Percentiles rank a stretch among this genome's conserved stretches.
phyloP scores from a whole-genome alignment of 176 grass and related monocot genomes.

The Echinochloa phyllopogon region DNA sequence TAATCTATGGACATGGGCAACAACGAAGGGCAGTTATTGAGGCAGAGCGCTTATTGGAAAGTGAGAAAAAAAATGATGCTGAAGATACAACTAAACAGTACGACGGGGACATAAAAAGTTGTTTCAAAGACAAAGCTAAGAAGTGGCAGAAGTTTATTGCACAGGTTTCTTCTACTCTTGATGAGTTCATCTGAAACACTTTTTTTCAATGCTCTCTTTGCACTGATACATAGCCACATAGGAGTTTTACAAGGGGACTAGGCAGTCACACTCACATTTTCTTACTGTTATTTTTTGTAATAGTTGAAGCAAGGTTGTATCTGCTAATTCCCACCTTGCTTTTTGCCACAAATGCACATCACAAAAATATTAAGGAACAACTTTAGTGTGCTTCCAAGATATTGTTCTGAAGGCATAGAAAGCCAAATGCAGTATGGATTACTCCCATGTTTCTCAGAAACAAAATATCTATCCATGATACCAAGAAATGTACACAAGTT shows the following conservation, averaged over 20 bases:
- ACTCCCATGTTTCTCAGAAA: constrained; percentile 31
- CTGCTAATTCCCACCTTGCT: constrained; percentile 24
- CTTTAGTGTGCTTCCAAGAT: constrained; percentile 9
- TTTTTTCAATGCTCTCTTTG: constrained; percentile 4
- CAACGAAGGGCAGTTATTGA: constrained; percentile 92
- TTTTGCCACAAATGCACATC: constrained; percentile 6
- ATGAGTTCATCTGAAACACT: constrained; percentile 29
- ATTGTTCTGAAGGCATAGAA: constrained; percentile 23
- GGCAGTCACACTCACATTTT: constrained; percentile 19
- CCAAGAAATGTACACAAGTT: constrained; percentile 5
- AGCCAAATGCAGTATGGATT: background rate
- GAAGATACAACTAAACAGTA: constrained; percentile 53
- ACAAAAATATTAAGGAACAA: constrained; percentile 25
- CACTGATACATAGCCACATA: background rate
- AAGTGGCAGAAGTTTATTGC: constrained; percentile 93
- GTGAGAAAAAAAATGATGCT: constrained; percentile 43
- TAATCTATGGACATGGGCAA: constrained; percentile 93
- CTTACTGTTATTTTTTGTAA: constrained; percentile 1
- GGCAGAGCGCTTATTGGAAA: constrained; percentile 68
- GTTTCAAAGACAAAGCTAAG: constrained; percentile 88
- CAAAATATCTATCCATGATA: background rate
- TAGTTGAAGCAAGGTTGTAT: constrained; percentile 2
- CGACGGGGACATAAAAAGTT: constrained; percentile 60
- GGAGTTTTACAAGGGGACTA: constrained; percentile 9
- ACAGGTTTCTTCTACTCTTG: constrained; percentile 59